Conservation (phyloP, 495 filamentous ascomycete genomes). For the Evernia prunastri region DNA sequence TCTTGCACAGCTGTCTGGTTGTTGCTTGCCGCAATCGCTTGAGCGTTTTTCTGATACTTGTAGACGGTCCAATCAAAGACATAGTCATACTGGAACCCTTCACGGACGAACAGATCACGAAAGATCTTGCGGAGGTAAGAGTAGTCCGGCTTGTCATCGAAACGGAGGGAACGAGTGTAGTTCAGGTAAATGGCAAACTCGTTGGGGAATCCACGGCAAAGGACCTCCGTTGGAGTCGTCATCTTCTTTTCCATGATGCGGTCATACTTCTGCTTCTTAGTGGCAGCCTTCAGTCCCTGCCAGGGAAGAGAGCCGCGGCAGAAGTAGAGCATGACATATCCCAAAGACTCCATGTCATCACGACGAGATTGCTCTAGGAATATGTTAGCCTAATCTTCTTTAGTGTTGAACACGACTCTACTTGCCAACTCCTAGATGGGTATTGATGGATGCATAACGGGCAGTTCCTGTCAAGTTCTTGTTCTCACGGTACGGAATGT, state of each 20-base stretch:
- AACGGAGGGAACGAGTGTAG: conserved; percentile 97
- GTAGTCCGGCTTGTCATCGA: conserved; percentile 99
- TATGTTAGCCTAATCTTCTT: conserved; percentile 27
- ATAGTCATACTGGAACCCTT: conserved; percentile 99
- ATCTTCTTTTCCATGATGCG: conserved; percentile 99
- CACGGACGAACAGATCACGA: conserved; percentile 97
- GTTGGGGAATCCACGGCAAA: conserved; percentile 98
- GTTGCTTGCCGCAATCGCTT: conserved; percentile 74
- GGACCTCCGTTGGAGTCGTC: conserved; percentile 98
- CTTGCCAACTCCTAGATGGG: conserved; percentile 87
- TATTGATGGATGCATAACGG: conserved; percentile 99
- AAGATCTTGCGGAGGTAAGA: conserved; percentile 99
- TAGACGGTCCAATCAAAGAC: conserved; percentile 99
- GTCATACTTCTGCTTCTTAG: conserved; percentile 99
- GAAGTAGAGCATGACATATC: conserved; percentile 99
- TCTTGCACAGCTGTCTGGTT: conserved; percentile 63
- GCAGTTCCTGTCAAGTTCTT: conserved; percentile 99
- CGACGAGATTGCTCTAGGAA: conserved; percentile 87
- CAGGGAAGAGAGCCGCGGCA: conserved; percentile 98
- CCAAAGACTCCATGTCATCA: conserved; percentile 99
- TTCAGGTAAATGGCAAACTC: conserved; percentile 99
- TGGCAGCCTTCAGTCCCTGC: conserved; percentile 99
- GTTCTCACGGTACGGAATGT: conserved; percentile 99
- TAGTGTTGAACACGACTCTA: conserved; percentile 28
- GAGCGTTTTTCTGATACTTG: conserved; percentile 99